Conservation (phyloP, 306 rosid species). For the Crotalaria pallida region DNA sequence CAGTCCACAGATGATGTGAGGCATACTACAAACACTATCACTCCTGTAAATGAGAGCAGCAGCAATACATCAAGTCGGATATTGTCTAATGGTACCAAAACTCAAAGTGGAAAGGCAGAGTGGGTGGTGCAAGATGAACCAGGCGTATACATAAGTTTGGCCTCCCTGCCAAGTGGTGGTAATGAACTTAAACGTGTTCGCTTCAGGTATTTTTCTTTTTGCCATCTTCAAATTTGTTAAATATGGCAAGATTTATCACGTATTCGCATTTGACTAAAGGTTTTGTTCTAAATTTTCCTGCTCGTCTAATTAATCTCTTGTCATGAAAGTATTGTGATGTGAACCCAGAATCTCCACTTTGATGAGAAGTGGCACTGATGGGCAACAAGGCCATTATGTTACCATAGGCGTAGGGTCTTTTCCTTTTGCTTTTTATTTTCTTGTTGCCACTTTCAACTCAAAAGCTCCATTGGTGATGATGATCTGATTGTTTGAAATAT, state of each 20-base stretch:
- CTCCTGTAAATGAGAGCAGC: conserved; percentile 36
- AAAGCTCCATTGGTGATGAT: neutral
- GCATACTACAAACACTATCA: conserved; percentile 29
- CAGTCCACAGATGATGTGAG: conserved; percentile 41
- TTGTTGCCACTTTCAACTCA: neutral
- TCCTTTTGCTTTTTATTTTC: neutral
- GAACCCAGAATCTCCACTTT: neutral
- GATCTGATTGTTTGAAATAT: neutral
- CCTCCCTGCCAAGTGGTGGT: conserved; percentile 56
- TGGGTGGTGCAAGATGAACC: conserved; percentile 89
- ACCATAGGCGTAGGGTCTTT: neutral
- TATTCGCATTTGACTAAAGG: neutral
- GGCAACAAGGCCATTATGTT: conserved; percentile 1
- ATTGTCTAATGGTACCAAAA: conserved; percentile 43
- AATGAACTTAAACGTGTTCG: conserved; percentile 88
- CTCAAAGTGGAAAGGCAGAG: conserved; percentile 54
- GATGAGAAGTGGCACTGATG: neutral
- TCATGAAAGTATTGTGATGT: neutral
- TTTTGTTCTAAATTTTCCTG: neutral
- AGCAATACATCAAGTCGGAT: conserved; percentile 37
- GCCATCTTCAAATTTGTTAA: neutral
- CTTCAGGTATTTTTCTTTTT: conserved; percentile 67
- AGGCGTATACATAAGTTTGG: conserved; percentile 78
- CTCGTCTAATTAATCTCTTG: neutral
- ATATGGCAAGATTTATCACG: conserved; percentile 1